Conservation (phyloP, 2,329 filamentous ascomycete species). For the Talaromyces amestolkiae region DNA sequence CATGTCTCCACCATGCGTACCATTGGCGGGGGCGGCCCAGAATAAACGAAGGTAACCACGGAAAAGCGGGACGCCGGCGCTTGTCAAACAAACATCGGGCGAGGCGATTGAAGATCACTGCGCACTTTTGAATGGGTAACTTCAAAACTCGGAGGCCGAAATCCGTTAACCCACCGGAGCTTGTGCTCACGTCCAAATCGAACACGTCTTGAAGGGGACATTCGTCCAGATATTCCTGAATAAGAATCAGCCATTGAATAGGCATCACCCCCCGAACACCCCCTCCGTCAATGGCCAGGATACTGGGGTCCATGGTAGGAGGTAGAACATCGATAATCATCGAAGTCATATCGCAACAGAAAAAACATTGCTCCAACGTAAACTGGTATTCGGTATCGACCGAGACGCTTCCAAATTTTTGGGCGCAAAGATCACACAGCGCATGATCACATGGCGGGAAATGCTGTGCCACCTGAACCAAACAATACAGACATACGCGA, state of each 20-base stretch:
- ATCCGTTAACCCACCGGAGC: constrained; percentile 13
- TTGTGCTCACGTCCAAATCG: constrained; percentile 20
- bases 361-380: background rate
- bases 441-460: constrained; percentile 23
- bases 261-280: constrained; percentile 26
- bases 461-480: constrained; percentile 22
- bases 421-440: constrained; percentile 25
- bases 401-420: constrained; percentile 22
- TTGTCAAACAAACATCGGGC: background rate
- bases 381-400: background rate
- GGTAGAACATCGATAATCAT: constrained; percentile 26
- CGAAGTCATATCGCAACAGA: constrained; percentile 19
- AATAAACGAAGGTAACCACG: background rate
- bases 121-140: background rate
- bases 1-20: background rate
- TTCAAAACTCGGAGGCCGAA: background rate
- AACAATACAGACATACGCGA: constrained; percentile 25
- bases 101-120: background rate
- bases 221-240: constrained; percentile 21
- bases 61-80: background rate
- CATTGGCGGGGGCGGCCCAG: background rate
- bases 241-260: constrained; percentile 20
- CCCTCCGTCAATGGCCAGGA: constrained; percentile 30
- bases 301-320: constrained; percentile 25
- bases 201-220: constrained; percentile 19